phyloP scores from a whole-genome alignment of 768 basidiomycete species.

The Fomitopsis pulvina region DNA sequence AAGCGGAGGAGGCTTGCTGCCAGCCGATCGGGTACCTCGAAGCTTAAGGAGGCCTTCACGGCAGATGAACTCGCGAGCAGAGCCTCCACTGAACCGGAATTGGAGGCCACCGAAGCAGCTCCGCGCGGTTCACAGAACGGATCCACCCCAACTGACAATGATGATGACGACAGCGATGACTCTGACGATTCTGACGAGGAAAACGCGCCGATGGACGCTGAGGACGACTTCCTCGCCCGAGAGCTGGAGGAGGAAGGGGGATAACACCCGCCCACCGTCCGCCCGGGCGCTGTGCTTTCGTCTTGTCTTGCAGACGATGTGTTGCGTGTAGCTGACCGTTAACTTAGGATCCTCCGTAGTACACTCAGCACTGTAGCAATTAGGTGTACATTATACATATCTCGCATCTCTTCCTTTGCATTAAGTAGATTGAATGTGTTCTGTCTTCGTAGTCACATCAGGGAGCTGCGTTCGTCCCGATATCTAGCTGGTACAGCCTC shows the following conservation, averaged over 20 bases:
- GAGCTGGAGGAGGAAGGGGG: constrained; percentile 76
- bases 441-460: neutral
- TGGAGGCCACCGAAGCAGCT: constrained; percentile 33
- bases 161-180: neutral
- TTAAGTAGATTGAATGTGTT: neutral
- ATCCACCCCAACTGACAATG: constrained; percentile 8
- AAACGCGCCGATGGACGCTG: constrained; percentile 46
- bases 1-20: constrained; percentile 75
- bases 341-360: neutral
- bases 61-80: constrained; percentile 13
- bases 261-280: constrained; percentile 30
- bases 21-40: constrained; percentile 58
- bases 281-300: neutral
- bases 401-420: neutral
- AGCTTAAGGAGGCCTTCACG: constrained; percentile 49
- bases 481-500: constrained; percentile 39
- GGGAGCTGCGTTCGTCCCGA: neutral
- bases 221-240: constrained; percentile 77
- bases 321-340: constrained; percentile 5
- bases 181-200: constrained; percentile 19
- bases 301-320: neutral
- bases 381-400: constrained; percentile 9
- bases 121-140: neutral
- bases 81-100: constrained; percentile 14
- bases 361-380: constrained; percentile 7